These are phyloP conservation scores for Stenocarpella maydis DNA, from an alignment of 2,329 filamentous ascomycete species.

Conservation along the genomic window DNA sequence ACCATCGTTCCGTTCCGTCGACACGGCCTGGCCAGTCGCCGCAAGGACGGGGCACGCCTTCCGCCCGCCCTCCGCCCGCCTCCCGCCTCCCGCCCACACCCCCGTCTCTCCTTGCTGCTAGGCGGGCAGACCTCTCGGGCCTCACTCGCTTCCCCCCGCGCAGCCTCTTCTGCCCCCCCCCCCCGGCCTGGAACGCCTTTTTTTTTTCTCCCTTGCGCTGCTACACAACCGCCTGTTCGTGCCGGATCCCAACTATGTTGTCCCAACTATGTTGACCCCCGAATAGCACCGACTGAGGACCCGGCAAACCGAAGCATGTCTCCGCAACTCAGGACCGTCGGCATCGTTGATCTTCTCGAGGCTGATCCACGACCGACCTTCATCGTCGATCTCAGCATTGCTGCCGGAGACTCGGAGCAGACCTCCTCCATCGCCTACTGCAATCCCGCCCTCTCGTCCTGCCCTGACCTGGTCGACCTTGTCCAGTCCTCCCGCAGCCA, in stretches of 20 bases:
- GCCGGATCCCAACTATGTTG: conserved; percentile 26
- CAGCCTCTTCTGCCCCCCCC: too few relatives aligned
- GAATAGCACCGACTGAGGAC: conserved; percentile 30
- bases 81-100: background rate
- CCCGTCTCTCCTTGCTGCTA: conserved; percentile 29
- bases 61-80: conserved; percentile 17
- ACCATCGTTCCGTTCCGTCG: conserved; percentile 8
- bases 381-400: conserved; percentile 40
- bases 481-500: conserved; percentile 37
- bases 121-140: conserved; percentile 22
- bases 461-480: conserved; percentile 39
- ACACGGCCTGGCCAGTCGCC: conserved; percentile 26
- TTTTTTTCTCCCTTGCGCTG: too few relatives aligned
- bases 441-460: conserved; percentile 41
- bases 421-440: conserved; percentile 40
- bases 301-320: conserved; percentile 31
- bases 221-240: conserved; percentile 17
- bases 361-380: conserved; percentile 50
- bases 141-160: conserved; percentile 6
- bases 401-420: conserved; percentile 18
- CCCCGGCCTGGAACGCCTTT: background rate
- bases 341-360: conserved; percentile 50
- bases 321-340: conserved; percentile 37
- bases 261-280: conserved; percentile 34
- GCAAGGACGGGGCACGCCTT: conserved; percentile 21